Evolutionary conservation across 2,329 filamentous ascomycete genomes (phyloP).

Genomic region (Fusarium annulatum): DNA sequence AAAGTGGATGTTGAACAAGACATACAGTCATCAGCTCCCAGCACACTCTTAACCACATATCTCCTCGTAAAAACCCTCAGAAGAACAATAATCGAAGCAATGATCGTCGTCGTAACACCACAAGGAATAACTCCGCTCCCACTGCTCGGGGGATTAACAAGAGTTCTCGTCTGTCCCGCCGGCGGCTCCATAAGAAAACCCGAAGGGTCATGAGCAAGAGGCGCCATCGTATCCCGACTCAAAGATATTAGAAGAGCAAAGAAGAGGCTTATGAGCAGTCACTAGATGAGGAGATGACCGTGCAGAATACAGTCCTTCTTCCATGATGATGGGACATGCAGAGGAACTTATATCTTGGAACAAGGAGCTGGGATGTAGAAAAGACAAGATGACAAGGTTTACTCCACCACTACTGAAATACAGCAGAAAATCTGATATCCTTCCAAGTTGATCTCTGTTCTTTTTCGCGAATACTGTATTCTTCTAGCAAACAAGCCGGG

Average conservation of each 20-base stretch:
- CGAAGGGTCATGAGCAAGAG: slow-evolving; percentile 66
- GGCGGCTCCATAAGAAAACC: slow-evolving; percentile 44
- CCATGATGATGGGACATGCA: slow-evolving; percentile 11
- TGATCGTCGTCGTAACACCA: slow-evolving; percentile 38
- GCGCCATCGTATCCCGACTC: slow-evolving; percentile 48
- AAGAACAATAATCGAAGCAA: slow-evolving; percentile 39
- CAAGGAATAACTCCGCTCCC: slow-evolving; percentile 37
- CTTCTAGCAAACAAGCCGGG: slow-evolving; percentile 6
- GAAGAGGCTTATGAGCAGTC: background rate
- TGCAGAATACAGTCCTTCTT: background rate
- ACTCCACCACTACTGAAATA: slow-evolving; percentile 13
- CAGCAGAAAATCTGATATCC: slow-evolving; percentile 18
- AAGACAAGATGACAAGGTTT: slow-evolving; percentile 2
- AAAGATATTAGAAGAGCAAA: background rate
- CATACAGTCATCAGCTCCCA: slow-evolving; percentile 47
- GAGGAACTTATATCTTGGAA: slow-evolving; percentile 31
- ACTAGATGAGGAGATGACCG: slow-evolving; percentile 16
- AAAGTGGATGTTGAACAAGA: background rate
- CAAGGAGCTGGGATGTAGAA: slow-evolving; percentile 10
- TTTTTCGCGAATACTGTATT: background rate
- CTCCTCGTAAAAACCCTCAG: slow-evolving; percentile 46
- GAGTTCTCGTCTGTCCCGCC: slow-evolving; percentile 38
- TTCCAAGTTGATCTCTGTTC: background rate
- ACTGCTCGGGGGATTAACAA: slow-evolving; percentile 37
- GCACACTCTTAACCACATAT: slow-evolving; percentile 42